Conservation (phyloP, 1,284 basidiomycete species). For the Trichosporon ovoides region DNA sequence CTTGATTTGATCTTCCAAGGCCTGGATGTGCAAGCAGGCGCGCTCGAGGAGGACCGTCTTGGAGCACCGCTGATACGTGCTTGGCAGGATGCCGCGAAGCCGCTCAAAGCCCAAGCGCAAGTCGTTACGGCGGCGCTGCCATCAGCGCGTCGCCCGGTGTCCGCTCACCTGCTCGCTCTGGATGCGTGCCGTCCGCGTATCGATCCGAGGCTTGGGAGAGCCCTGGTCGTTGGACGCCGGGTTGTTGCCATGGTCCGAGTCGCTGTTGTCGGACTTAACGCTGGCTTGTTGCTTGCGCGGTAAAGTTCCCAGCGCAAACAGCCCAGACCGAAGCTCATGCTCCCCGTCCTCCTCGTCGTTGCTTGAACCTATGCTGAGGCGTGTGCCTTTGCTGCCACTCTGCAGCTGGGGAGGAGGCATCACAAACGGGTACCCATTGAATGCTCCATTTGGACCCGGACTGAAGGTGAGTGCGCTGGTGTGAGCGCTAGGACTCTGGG, state of each 20-base stretch:
- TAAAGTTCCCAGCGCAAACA: neutral
- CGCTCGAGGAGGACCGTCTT: conserved; percentile 80
- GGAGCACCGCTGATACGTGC: conserved; percentile 79
- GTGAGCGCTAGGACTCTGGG: neutral
- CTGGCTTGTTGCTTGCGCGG: neutral
- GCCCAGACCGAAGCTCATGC: neutral
- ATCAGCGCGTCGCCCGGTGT: conserved; percentile 65
- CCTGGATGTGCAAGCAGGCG: conserved; percentile 54
- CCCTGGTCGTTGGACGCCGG: neutral
- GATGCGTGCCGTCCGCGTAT: conserved; percentile 23
- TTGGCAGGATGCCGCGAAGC: conserved; percentile 75
- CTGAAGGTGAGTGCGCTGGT: neutral
- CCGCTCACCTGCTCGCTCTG: conserved; percentile 40
- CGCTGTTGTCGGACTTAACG: neutral
- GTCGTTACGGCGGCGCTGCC: conserved; percentile 78
- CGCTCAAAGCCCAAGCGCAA: conserved; percentile 77
- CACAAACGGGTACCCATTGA: neutral
- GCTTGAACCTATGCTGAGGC: neutral
- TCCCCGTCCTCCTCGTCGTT: conserved; percentile 2
- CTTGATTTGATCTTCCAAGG: conserved; percentile 16
- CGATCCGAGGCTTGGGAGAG: neutral
- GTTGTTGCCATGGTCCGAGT: neutral
- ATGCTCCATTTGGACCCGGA: neutral
- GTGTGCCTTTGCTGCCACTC: neutral
- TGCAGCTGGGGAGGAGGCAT: neutral